Percentiles rank a stretch among this genome's conserved stretches.
phyloP scores from a whole-genome alignment of 2,329 filamentous ascomycete genomes.

The Diaporthe australafricana region DNA sequence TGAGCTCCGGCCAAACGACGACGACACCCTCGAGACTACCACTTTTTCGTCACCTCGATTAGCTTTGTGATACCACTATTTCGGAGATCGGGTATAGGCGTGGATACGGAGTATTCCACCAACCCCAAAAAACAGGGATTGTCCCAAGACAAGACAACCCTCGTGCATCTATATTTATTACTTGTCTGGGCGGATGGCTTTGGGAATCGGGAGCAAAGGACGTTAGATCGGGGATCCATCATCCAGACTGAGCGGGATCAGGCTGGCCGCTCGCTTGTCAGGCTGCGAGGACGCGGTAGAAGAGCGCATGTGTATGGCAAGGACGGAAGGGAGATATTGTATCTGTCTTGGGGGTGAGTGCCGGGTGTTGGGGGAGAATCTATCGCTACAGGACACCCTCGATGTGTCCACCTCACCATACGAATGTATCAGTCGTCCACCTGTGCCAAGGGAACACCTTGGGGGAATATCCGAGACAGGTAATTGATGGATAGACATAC shows the following conservation, averaged over 20 bases:
- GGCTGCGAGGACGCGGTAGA: constrained; percentile 22
- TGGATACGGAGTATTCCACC: constrained; percentile 26
- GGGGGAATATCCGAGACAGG: constrained; percentile 34
- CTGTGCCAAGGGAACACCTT: constrained; percentile 30
- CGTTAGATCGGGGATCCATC: constrained; percentile 15
- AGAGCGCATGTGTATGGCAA: constrained; percentile 1
- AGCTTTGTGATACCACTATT: constrained; percentile 39
- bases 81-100: constrained; percentile 24
- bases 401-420: constrained; percentile 18
- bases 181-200: constrained; percentile 26
- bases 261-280: constrained; percentile 33
- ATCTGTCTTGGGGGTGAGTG: constrained; percentile 27
- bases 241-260: constrained; percentile 30
- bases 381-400: constrained; percentile 11
- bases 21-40: constrained; percentile 27
- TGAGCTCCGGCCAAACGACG: constrained; percentile 24
- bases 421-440: constrained; percentile 24
- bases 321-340: background rate
- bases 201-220: constrained; percentile 13
- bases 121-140: constrained; percentile 16
- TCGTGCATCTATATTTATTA: constrained; percentile 34
- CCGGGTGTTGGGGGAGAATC: background rate
- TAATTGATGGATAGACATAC: constrained; percentile 38
- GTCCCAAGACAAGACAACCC: constrained; percentile 26
- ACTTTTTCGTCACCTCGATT: constrained; percentile 38